Percentiles rank a stretch among this genome's conserved stretches.
Conservation (phyloP, 345 rosid species). For the Litchi chinensis region DNA sequence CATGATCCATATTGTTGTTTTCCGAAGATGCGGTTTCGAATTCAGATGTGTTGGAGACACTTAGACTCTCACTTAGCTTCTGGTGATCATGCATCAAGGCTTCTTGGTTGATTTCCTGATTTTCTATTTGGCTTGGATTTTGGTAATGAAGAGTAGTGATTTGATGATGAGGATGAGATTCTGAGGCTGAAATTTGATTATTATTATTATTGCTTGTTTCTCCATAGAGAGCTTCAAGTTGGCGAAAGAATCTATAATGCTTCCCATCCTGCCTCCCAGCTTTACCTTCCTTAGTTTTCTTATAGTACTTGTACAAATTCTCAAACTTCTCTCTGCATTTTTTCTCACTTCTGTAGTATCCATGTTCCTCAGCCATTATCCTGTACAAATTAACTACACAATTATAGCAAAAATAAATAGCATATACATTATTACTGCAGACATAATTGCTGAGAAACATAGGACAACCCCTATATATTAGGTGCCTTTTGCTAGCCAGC, state of each 20-base stretch:
- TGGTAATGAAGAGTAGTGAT: conserved; percentile 18
- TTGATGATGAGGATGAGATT: conserved; percentile 21
- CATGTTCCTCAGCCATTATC: conserved; percentile 59
- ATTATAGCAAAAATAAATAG: neutral
- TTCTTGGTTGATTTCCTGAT: conserved; percentile 29
- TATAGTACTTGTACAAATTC: conserved; percentile 65
- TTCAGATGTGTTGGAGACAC: conserved; percentile 52
- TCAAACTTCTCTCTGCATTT: conserved; percentile 70
- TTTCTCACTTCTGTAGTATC: conserved; percentile 59
- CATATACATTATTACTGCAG: too few relatives aligned
- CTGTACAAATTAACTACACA: conserved; percentile 17
- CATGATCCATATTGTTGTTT: conserved; percentile 35
- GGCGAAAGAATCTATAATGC: conserved; percentile 59
- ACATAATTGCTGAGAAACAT: too few relatives aligned
- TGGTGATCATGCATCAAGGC: conserved; percentile 15
- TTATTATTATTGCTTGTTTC: conserved; percentile 29
- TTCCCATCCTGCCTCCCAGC: conserved; percentile 65
- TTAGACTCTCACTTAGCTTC: conserved; percentile 36
- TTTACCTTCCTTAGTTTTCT: conserved; percentile 67
- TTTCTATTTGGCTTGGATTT: neutral
- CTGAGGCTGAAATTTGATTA: conserved; percentile 22
- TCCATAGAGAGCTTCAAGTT: conserved; percentile 60
- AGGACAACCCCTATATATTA: too few relatives aligned
- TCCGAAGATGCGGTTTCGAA: conserved; percentile 53
- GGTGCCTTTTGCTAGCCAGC: too few relatives aligned